Conservation (phyloP, 2,329 filamentous ascomycete species). For the Ophiocordyceps camponoti-saundersi region DNA sequence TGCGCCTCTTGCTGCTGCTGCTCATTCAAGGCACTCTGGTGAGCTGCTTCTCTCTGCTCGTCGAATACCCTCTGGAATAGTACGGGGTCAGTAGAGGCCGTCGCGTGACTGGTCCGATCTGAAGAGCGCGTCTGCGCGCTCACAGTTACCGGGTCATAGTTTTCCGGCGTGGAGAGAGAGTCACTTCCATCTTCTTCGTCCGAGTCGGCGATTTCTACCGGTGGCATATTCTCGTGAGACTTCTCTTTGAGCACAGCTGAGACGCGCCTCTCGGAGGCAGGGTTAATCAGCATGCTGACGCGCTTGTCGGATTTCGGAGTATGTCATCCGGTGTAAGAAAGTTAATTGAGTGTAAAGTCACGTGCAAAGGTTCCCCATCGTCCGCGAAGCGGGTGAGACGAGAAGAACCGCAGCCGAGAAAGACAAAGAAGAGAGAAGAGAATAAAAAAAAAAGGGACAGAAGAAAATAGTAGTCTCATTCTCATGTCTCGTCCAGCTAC, state of each 20-base stretch:
- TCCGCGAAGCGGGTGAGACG: background rate
- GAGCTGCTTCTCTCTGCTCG: constrained; percentile 21
- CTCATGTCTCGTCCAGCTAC: too few relatives aligned
- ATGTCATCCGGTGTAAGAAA: too few relatives aligned
- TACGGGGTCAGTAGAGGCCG: constrained; percentile 27
- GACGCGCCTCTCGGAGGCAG: background rate
- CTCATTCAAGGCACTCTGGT: constrained; percentile 3
- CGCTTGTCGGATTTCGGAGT: background rate
- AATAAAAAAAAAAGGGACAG: background rate
- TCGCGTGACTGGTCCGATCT: constrained; percentile 11
- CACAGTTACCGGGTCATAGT: background rate
- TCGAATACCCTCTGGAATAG: constrained; percentile 31
- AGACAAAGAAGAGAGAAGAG: constrained; percentile 6
- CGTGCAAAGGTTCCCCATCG: background rate
- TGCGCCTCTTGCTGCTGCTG: too few relatives aligned
- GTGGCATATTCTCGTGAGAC: constrained; percentile 6
- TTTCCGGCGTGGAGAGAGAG: constrained; percentile 4
- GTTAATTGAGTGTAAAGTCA: background rate
- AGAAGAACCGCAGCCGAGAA: too few relatives aligned
- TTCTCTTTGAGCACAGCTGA: background rate
- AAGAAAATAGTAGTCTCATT: too few relatives aligned
- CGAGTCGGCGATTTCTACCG: constrained; percentile 19
- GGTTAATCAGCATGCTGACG: background rate
- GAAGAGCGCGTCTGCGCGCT: constrained; percentile 6
- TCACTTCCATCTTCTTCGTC: constrained; percentile 14